Conservation (phyloP, 805 yeast species). For the Naumovozyma castellii region DNA sequence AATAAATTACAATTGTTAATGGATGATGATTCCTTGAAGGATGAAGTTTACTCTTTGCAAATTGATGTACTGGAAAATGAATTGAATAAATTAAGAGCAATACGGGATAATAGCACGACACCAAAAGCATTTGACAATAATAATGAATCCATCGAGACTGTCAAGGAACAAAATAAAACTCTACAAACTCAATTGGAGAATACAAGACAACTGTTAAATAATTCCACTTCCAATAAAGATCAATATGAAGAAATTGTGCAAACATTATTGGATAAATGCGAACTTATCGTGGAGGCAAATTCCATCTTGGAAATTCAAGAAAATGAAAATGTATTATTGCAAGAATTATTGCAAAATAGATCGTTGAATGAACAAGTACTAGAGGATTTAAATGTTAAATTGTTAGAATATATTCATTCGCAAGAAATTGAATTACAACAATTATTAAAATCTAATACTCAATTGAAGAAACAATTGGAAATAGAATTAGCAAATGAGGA, state of each 20-base stretch:
- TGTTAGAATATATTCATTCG: slow-evolving; percentile 14
- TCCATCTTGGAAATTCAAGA: slow-evolving; percentile 11
- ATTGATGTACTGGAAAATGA: neutral
- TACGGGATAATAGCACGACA: neutral
- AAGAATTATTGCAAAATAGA: slow-evolving; percentile 5
- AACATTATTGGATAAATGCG: slow-evolving; percentile 15
- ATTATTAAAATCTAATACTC: slow-evolving; percentile 7
- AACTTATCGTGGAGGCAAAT: slow-evolving; percentile 1
- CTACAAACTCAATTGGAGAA: neutral
- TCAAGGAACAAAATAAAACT: neutral
- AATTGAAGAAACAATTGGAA: slow-evolving; percentile 9
- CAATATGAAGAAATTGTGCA: slow-evolving; percentile 7
- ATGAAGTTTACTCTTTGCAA: neutral
- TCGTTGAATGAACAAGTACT: slow-evolving; percentile 7
- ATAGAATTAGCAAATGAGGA: slow-evolving; percentile 7
- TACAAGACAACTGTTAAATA: neutral
- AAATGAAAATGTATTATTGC: slow-evolving; percentile 4
- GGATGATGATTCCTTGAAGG: slow-evolving; percentile 15
- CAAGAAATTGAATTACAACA: slow-evolving; percentile 14
- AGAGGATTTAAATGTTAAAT: slow-evolving; percentile 16
- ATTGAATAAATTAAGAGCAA: neutral
- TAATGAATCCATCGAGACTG: neutral
- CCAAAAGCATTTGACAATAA: neutral
- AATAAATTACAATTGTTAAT: slow-evolving; percentile 30
- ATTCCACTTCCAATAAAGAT: neutral